phyloP scores from a whole-genome alignment of 1,284 basidiomycete species.

The Austroboletus novae-zelandiae region DNA sequence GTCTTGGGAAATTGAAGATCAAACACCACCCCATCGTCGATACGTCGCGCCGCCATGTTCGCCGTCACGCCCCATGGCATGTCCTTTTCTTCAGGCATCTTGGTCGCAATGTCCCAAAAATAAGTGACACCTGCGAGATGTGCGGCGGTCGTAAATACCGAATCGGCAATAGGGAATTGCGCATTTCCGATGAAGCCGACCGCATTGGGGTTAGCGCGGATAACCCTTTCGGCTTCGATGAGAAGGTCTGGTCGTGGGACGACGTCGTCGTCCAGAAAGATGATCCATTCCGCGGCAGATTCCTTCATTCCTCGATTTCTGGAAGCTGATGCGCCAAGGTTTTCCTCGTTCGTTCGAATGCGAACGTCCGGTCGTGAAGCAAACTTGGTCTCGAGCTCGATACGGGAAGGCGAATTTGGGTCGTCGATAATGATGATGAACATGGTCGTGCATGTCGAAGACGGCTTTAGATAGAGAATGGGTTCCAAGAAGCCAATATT shows the following conservation, averaged over 20 bases:
- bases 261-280: slow-evolving; percentile 61
- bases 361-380: slow-evolving; percentile 21
- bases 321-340: slow-evolving; percentile 38
- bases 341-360: slow-evolving; percentile 25
- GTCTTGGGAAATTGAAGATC: slow-evolving; percentile 55
- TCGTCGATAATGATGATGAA: slow-evolving; percentile 61
- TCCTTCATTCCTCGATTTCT: slow-evolving; percentile 30
- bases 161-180: slow-evolving; percentile 46
- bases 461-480: slow-evolving; percentile 44
- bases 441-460: slow-evolving; percentile 44
- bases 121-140: slow-evolving; percentile 57
- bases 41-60: slow-evolving; percentile 50
- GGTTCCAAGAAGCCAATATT: slow-evolving; percentile 40
- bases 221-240: slow-evolving; percentile 44
- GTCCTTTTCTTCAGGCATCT: slow-evolving; percentile 39
- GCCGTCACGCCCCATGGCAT: slow-evolving; percentile 66
- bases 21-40: slow-evolving; percentile 45
- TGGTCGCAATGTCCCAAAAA: slow-evolving; percentile 61
- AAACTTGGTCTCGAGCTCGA: slow-evolving; percentile 23
- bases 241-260: slow-evolving; percentile 44
- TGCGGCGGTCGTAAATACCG: slow-evolving; percentile 51
- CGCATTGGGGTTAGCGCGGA: slow-evolving; percentile 45
- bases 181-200: slow-evolving; percentile 55
- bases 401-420: slow-evolving; percentile 41
- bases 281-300: slow-evolving; percentile 28